These are phyloP conservation scores for Leccinum obscurum DNA, from an alignment of 768 basidiomycete genomes.

Conservation along the genomic window DNA sequence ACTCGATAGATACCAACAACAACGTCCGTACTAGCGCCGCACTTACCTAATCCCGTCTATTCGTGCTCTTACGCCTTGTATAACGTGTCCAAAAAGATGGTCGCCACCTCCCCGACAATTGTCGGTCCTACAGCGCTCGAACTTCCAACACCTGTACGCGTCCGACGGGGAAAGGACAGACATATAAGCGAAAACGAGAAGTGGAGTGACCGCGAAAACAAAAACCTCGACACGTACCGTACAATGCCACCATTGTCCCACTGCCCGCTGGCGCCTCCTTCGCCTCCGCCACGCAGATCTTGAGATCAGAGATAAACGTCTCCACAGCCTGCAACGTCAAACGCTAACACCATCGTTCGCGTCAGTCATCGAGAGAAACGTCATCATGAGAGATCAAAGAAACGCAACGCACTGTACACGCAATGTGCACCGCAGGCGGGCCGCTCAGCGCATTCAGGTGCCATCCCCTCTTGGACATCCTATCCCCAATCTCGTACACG, in stretches of 20 bases:
- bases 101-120: conserved; percentile 75
- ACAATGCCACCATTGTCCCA: conserved; percentile 89
- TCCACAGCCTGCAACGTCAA: conserved; percentile 78
- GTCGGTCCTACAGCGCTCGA: conserved; percentile 81
- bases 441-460: conserved; percentile 82
- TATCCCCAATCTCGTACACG: conserved; percentile 88
- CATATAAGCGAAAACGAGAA: background rate
- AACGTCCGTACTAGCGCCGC: background rate
- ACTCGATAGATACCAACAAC: background rate
- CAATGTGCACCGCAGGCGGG: conserved; percentile 88
- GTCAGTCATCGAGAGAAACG: background rate
- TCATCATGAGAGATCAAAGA: too few relatives aligned
- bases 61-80: conserved; percentile 66
- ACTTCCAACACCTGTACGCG: conserved; percentile 65
- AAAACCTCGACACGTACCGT: conserved; percentile 56
- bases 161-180: background rate
- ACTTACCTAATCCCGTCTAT: background rate
- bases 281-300: conserved; percentile 71
- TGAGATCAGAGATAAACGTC: conserved; percentile 81
- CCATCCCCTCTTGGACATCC: conserved; percentile 86
- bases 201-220: background rate
- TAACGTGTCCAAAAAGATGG: conserved; percentile 78
- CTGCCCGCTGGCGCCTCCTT: conserved; percentile 61
- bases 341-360: conserved; percentile 44
- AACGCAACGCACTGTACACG: conserved; percentile 72